These are phyloP conservation scores for Ganoderma lingzhi DNA, from an alignment of 1,284 basidiomycete species.

Conservation along the genomic window DNA sequence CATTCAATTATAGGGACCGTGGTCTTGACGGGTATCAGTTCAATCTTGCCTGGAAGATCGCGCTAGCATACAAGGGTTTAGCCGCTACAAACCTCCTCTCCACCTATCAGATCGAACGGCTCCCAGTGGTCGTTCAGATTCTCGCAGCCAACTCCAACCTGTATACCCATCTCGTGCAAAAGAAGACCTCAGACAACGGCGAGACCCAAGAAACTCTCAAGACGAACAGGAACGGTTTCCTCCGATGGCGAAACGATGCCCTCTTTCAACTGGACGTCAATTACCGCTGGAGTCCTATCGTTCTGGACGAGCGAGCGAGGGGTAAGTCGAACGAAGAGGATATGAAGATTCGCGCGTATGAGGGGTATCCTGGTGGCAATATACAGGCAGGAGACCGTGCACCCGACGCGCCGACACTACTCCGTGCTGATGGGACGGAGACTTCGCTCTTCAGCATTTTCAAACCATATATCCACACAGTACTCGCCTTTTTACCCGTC, in stretches of 20 bases:
- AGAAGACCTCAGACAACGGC: neutral
- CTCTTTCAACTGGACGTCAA: slow-evolving; percentile 55
- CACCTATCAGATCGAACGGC: slow-evolving; percentile 38
- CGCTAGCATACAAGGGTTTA: slow-evolving; percentile 39
- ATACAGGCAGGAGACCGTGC: slow-evolving; percentile 54
- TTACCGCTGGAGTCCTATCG: slow-evolving; percentile 55
- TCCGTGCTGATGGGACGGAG: slow-evolving; percentile 21
- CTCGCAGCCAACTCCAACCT: slow-evolving; percentile 31
- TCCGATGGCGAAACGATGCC: slow-evolving; percentile 12
- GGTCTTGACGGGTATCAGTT: slow-evolving; percentile 34
- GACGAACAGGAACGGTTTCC: slow-evolving; percentile 15
- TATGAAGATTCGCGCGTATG: slow-evolving; percentile 20
- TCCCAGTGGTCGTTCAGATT: slow-evolving; percentile 40
- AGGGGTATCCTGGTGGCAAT: slow-evolving; percentile 26
- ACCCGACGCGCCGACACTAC: slow-evolving; percentile 50
- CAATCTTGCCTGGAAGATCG: slow-evolving; percentile 45
- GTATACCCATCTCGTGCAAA: slow-evolving; percentile 10
- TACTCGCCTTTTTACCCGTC: slow-evolving; percentile 37
- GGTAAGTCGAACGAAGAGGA: slow-evolving; percentile 10
- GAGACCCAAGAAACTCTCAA: slow-evolving; percentile 1
- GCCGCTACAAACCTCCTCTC: slow-evolving; percentile 34
- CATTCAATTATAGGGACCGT: neutral
- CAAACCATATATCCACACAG: slow-evolving; percentile 36
- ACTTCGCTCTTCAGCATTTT: slow-evolving; percentile 38
- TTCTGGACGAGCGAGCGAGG: slow-evolving; percentile 46